These are phyloP conservation scores for Saussurea involucrata DNA, from an alignment of 129 eudicot species.

Conservation along the genomic window DNA sequence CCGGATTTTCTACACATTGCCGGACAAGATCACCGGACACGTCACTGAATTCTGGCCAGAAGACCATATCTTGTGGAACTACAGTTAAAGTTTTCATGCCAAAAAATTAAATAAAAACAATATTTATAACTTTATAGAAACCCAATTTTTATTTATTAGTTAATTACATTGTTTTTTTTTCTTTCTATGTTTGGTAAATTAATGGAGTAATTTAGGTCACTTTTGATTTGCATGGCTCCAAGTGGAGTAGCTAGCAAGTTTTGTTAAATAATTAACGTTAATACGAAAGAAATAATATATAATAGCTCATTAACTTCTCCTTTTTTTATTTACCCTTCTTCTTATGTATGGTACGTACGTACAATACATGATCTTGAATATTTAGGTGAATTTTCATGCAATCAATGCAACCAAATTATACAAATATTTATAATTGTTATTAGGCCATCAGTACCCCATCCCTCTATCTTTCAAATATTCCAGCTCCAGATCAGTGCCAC, in stretches of 20 bases:
- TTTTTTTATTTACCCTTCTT: background rate
- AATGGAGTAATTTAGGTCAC: background rate
- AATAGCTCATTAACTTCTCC: background rate
- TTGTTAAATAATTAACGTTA: background rate
- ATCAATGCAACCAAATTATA: background rate
- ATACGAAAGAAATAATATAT: background rate
- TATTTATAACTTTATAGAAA: background rate
- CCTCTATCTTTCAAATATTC: no score
- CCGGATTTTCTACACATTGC: conserved; percentile 20
- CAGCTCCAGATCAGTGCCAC: no score
- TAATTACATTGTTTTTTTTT: background rate
- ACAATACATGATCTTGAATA: background rate
- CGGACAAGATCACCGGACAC: conserved; percentile 7
- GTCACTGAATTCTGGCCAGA: conserved; percentile 22
- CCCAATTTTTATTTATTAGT: background rate
- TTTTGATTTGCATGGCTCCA: conserved; percentile 13
- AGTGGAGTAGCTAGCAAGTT: conserved; percentile 16
- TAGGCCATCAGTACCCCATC: no score
- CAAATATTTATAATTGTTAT: background rate
- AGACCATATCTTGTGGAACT: conserved; percentile 28
- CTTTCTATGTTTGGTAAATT: background rate
- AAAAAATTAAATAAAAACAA: background rate
- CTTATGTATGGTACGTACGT: no score
- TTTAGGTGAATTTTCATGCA: background rate
- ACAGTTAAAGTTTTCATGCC: background rate